Conservation (phyloP, 345 rosid genomes). For the Draba incana region DNA sequence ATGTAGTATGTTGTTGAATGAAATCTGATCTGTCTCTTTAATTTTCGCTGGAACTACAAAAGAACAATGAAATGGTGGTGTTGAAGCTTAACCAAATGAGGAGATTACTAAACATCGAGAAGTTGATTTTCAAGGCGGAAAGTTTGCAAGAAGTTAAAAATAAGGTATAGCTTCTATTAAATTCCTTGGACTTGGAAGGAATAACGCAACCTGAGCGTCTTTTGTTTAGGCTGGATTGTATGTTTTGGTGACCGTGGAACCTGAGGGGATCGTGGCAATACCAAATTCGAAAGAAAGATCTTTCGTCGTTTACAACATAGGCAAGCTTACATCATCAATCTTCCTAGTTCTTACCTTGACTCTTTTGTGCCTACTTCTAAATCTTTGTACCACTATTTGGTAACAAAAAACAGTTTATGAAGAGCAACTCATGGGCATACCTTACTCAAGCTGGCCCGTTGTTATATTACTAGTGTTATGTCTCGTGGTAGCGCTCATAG, state of each 20-base stretch:
- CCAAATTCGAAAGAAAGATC: conserved; percentile 52
- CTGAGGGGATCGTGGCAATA: conserved; percentile 69
- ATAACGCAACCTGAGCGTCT: neutral
- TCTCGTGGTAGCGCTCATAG: conserved; percentile 49
- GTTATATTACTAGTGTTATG: conserved; percentile 53
- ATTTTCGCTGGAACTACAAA: conserved; percentile 59
- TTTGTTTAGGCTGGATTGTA: conserved; percentile 47
- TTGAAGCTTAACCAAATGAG: conserved; percentile 37
- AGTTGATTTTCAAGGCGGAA: conserved; percentile 54
- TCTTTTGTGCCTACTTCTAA: neutral
- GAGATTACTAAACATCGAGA: conserved; percentile 55
- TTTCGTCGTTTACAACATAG: conserved; percentile 59
- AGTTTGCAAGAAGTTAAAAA: conserved; percentile 29
- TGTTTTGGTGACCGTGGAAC: conserved; percentile 62
- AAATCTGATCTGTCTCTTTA: conserved; percentile 59
- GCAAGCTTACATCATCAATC: conserved; percentile 35
- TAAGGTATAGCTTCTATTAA: conserved; percentile 41
- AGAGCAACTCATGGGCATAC: conserved; percentile 64
- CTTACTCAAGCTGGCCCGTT: conserved; percentile 64
- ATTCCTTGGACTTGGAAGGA: neutral
- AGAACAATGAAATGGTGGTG: conserved; percentile 32
- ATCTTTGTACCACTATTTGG: conserved; percentile 2
- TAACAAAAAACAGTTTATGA: conserved; percentile 57
- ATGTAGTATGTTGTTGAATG: conserved; percentile 1
- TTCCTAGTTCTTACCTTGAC: neutral